Conservation (phyloP, 176 grass and related monocot genomes). For the Oryza glaberrima region DNA sequence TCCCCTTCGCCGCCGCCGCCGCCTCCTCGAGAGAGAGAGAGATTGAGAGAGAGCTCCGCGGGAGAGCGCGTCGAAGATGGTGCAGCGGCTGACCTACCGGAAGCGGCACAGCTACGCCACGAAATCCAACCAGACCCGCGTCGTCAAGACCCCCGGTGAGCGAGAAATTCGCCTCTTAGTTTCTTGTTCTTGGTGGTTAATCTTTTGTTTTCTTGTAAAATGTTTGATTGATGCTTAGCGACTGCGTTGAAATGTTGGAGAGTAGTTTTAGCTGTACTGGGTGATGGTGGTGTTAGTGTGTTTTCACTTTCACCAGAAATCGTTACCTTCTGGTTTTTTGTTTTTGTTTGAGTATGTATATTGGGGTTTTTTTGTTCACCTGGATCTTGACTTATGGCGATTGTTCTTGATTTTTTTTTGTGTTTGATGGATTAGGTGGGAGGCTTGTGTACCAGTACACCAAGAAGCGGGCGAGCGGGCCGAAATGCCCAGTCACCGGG, state of each 20-base stretch:
- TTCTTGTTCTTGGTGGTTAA: not conserved
- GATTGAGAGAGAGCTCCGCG: slow-evolving; percentile 17
- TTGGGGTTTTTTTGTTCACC: not conserved
- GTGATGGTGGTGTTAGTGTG: not conserved
- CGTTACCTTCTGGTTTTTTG: not conserved
- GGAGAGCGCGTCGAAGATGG: slow-evolving; percentile 59
- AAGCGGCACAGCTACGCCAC: slow-evolving; percentile 83
- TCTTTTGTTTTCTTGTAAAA: not conserved
- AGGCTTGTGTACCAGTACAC: slow-evolving; percentile 92
- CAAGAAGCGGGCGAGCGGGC: slow-evolving; percentile 81
- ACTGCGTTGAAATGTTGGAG: not conserved
- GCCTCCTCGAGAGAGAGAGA: slow-evolving; percentile 24
- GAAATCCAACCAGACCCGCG: slow-evolving; percentile 78
- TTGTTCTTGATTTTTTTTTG: slow-evolving; percentile 2
- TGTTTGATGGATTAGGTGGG: slow-evolving; percentile 54
- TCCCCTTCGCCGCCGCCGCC: slow-evolving; percentile 14
- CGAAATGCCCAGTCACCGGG: slow-evolving; percentile 84
- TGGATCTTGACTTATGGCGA: not conserved
- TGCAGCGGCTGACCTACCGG: slow-evolving; percentile 80
- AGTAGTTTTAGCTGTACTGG: not conserved
- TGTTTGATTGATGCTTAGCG: not conserved
- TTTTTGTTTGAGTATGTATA: not conserved
- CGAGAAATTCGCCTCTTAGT: not conserved
- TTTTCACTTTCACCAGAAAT: not conserved
- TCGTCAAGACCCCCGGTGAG: slow-evolving; percentile 74